Percentiles rank a stretch among this genome's conserved stretches.
Evolutionary conservation across 1,139 yeast genomes (phyloP).

Genomic region (Saccharomyces pastorianus): DNA sequence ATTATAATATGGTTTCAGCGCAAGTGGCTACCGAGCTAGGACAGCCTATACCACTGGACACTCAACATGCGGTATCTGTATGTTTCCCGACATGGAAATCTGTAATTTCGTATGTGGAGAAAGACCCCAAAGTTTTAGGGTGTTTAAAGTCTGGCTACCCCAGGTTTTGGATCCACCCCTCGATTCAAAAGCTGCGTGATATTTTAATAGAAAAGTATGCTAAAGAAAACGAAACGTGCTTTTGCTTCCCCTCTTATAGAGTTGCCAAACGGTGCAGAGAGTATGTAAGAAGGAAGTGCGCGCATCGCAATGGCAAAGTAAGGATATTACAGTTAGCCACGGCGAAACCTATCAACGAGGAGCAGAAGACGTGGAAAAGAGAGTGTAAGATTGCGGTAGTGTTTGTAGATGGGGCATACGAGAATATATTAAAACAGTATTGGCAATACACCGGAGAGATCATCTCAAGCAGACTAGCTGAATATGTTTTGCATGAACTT

Average conservation of each 20-base stretch:
- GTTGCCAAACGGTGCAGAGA: conserved; percentile 83
- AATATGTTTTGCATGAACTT: conserved; percentile 63
- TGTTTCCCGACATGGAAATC: conserved; percentile 89
- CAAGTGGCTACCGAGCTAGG: conserved; percentile 41
- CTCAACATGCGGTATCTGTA: conserved; percentile 89
- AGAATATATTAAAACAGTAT: conserved; percentile 64
- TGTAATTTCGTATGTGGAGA: conserved; percentile 86
- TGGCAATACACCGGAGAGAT: conserved; percentile 99
- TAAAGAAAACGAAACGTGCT: conserved; percentile 49
- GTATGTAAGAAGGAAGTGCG: conserved; percentile 54
- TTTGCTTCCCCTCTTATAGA: conserved; percentile 71
- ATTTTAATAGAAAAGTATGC: conserved; percentile 55
- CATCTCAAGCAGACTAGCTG: conserved; percentile 83
- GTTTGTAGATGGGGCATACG: conserved; percentile 48
- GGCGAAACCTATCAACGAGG: conserved; percentile 53
- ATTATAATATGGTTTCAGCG: background rate
- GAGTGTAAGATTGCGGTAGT: conserved; percentile 70
- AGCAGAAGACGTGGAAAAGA: conserved; percentile 49
- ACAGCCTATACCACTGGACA: conserved; percentile 76
- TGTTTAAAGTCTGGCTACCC: conserved; percentile 88
- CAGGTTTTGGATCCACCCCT: conserved; percentile 69
- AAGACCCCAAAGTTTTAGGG: conserved; percentile 69
- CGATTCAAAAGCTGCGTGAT: conserved; percentile 53
- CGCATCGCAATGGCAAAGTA: conserved; percentile 48
- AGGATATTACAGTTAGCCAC: conserved; percentile 76